A percentile compares a stretch with the other conserved stretches of the same genome.
Conservation (phyloP, 768 basidiomycete species). For the Pleurotus tuoliensis region DNA sequence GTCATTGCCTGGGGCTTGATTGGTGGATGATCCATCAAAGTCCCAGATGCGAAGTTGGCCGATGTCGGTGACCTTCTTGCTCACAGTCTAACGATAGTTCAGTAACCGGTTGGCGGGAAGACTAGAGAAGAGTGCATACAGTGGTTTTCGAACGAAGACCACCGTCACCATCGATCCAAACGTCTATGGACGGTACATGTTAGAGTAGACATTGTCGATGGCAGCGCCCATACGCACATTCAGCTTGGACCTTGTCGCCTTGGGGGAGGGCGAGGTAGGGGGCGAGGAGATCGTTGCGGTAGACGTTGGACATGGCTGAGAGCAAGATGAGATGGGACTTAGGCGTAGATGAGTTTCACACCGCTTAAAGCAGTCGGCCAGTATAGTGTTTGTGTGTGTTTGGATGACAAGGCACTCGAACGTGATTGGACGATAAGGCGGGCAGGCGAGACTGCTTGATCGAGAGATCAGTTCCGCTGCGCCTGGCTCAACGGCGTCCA, state of each 20-base stretch:
- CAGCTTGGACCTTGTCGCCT: slow-evolving; percentile 91
- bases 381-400: slow-evolving; percentile 1
- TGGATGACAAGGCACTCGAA: slow-evolving; percentile 3
- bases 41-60: slow-evolving; percentile 96
- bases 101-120: slow-evolving; percentile 10
- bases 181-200: slow-evolving; percentile 52
- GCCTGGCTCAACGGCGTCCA: too few species aligned
- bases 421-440: slow-evolving; percentile 7
- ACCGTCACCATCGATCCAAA: slow-evolving; percentile 96
- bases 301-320: slow-evolving; percentile 35
- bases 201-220: slow-evolving; percentile 15
- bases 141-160: slow-evolving; percentile 97
- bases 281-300: slow-evolving; percentile 82
- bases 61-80: slow-evolving; percentile 83
- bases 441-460: too few species aligned
- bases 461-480: too few species aligned
- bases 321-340: slow-evolving; percentile 16
- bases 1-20: slow-evolving; percentile 93
- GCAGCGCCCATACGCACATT: slow-evolving; percentile 51
- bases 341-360: neutral
- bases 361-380: slow-evolving; percentile 5
- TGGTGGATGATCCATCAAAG: slow-evolving; percentile 97
- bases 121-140: slow-evolving; percentile 37
- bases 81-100: slow-evolving; percentile 60
- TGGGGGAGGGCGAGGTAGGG: slow-evolving; percentile 88